Evolutionary conservation across 768 basidiomycete genomes (phyloP), one percentile per base, ranked within the genome.

Genomic region (Hericium erinaceus): DNA sequence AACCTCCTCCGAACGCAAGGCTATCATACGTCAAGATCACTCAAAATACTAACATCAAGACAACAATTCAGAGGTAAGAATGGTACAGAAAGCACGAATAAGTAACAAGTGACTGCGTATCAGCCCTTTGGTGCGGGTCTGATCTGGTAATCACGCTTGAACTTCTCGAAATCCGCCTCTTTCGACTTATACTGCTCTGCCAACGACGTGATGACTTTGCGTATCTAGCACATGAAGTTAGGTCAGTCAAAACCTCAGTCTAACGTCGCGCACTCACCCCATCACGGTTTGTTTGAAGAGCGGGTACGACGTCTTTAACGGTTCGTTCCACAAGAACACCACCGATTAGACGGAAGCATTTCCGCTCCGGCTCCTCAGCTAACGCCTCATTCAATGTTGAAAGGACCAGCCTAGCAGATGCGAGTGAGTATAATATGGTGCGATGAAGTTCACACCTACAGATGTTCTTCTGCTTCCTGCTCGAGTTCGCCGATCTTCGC

Each of bases 401-500:
- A 40, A 98, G 78, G 9, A 99, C 97, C 15, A 99, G 77, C 44
- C 95, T 98, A 61, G 55, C 44, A 20, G 15, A 38, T 13, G 39
- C 53, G 44, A 48, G n/a, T 48, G 52, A 54, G n/a, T 54, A 28
- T 39, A 5, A 49, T 39, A 46, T 46, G 44, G 9, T 2, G 37
- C 56, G 51, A 58, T 39, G 7, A 39, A n/a, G 11, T 16, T 5
- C 49, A 46, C 13, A 79, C 85, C 62, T 61, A 94, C 95, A 80
- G 78, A 70, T 99, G 94, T 68, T 99, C 97, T 60, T 99, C 97
- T 18, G 92, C 84, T 66, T 99, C 97, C 63, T 87, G 83, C 70
- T 99, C 97, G 37, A 99, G 79, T 72, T 99, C 97, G 60, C 91
- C 90, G 64, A 98, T 95, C 74, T 98, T 98, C 62, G 85, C 82